Base-by-base conservation (phyloP, 2,329 filamentous ascomycete genomes). In the Trichophyton verrucosum region DNA sequence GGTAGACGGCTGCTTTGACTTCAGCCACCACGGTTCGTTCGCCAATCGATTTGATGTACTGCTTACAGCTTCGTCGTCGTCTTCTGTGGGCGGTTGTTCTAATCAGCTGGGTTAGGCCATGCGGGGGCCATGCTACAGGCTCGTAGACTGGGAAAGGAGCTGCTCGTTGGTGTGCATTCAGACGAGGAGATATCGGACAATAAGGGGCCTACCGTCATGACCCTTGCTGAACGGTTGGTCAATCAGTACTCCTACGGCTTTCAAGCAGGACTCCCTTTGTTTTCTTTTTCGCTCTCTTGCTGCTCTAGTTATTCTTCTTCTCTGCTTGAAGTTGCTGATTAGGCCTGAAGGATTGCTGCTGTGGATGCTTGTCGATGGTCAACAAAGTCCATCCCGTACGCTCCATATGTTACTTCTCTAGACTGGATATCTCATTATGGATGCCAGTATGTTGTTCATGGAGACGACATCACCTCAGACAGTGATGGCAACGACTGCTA, bases 1-100 rank as follows among this genome's bases (percentile, higher is more conserved):
- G 95, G 88, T 99, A 27, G 94, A 99, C 73, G 94, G 94, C 64
- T 99, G 94, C 80, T 99, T 96, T 78, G 94, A 99, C 78, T 99
- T 99, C 76, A 95, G 91, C 77, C 94, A 99, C 74, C 94, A 97
- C 73, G 94, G 89, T 90, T 74, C 66, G 77, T 68, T 27, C 8
- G 46, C 20, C 20, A 17, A n/a, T 20, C 2, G 20, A 20, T 17
- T 44, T 44, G 40, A 44, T 44, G 40, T n/a, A 7, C 5, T 20
- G n/a, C 11, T 44, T 27, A 38, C 33, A 51, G 22, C 27, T 7
- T 30, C 3, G 20, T 30, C 27, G 27, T 30, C 27, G 27, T 42
- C 15, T n/a, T 44, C 4, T 7, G n/a, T 9, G 17, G 36, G 33
- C 38, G 49, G 20, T 49, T n/a, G n/a, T 57, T 49, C 60, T 65